Evolutionary conservation across 257 asterid genomes (phyloP).

Genomic region (Petunia axillaris): DNA sequence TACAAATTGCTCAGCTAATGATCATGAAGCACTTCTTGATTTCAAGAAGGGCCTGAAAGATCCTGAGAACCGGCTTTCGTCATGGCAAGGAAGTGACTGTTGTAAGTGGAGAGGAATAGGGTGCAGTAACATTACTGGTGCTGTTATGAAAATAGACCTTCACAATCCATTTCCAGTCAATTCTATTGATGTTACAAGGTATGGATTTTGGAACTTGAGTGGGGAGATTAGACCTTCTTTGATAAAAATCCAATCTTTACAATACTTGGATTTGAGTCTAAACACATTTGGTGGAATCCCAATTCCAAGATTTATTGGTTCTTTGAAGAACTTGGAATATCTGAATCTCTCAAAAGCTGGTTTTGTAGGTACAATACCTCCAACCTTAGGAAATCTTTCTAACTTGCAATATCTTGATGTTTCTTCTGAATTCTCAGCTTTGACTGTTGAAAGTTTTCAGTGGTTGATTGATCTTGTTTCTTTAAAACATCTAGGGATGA

Average conservation of each 20-base stretch:
- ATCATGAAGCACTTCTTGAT: conserved; percentile 48
- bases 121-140: conserved; percentile 39
- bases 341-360: conserved; percentile 55
- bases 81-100: conserved; percentile 49
- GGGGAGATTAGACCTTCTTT: conserved; percentile 58
- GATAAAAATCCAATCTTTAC: conserved; percentile 42
- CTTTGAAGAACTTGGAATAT: conserved; percentile 42
- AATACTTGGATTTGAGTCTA: conserved; percentile 51
- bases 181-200: conserved; percentile 21
- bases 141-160: conserved; percentile 43
- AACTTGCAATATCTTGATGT: conserved; percentile 52
- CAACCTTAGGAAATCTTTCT: conserved; percentile 50
- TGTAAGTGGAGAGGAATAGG: conserved; percentile 53
- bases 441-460: conserved; percentile 35
- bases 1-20: conserved; percentile 35
- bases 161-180: conserved; percentile 39
- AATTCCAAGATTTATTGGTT: conserved; percentile 50
- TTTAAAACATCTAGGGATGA: conserved; percentile 48
- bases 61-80: conserved; percentile 47
- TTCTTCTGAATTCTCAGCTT: conserved; percentile 37
- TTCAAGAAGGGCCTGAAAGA: conserved; percentile 58
- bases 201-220: conserved; percentile 57
- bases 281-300: conserved; percentile 47
- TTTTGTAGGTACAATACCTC: conserved; percentile 45
- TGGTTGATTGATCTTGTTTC: conserved; percentile 48